Percentiles rank a stretch among this genome's conserved stretches.
Evolutionary conservation across 2,329 filamentous ascomycete genomes (phyloP).

Genomic region (Clonostachys solani): DNA sequence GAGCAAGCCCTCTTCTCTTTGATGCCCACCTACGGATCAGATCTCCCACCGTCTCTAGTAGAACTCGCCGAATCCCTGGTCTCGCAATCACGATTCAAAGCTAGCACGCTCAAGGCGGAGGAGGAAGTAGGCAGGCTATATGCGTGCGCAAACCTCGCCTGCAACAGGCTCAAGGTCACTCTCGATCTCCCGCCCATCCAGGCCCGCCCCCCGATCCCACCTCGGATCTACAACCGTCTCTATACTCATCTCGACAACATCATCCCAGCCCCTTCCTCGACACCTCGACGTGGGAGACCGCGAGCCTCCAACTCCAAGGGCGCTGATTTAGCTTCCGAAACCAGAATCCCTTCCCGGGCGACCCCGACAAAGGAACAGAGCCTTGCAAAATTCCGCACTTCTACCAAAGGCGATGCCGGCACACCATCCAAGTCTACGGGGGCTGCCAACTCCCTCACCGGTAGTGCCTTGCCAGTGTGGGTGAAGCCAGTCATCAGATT

Average conservation of each 20-base stretch:
- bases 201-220: slow-evolving; percentile 72
- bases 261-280: slow-evolving; percentile 41
- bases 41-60: slow-evolving; percentile 65
- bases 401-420: slow-evolving; percentile 12
- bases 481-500: slow-evolving; percentile 63
- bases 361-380: slow-evolving; percentile 43
- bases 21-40: slow-evolving; percentile 66
- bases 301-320: slow-evolving; percentile 11
- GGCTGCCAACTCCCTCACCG: slow-evolving; percentile 1
- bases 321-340: slow-evolving; percentile 11
- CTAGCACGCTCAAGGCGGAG: slow-evolving; percentile 73
- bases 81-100: slow-evolving; percentile 74
- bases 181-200: slow-evolving; percentile 76
- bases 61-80: slow-evolving; percentile 70
- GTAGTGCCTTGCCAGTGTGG: slow-evolving; percentile 54
- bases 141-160: slow-evolving; percentile 85
- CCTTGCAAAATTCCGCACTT: slow-evolving; percentile 36
- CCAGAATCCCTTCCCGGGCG: slow-evolving; percentile 28
- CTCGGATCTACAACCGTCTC: slow-evolving; percentile 78
- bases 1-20: slow-evolving; percentile 71
- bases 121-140: slow-evolving; percentile 85
- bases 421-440: slow-evolving; percentile 38
- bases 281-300: slow-evolving; percentile 24
- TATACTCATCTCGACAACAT: slow-evolving; percentile 76
- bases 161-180: slow-evolving; percentile 74